Percentiles rank a stretch among this genome's conserved stretches.
These are phyloP conservation scores for Lodderomyces parapsilosis DNA, from an alignment of 1,139 yeast species.

Conservation along the genomic window DNA sequence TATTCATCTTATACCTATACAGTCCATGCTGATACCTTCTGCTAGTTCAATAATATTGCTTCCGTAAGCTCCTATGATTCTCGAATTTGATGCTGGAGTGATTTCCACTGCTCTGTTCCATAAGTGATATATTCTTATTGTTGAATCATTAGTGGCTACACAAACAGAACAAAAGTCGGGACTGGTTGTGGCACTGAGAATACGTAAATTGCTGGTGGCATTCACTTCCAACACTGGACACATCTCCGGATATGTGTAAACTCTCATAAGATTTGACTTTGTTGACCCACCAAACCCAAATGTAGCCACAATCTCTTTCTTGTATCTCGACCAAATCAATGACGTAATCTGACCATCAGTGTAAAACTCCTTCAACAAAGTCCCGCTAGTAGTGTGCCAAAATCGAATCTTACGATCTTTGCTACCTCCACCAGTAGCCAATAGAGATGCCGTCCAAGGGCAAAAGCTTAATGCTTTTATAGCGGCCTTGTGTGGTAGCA, in stretches of 20 bases:
- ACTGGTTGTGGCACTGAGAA: slow-evolving; percentile 63
- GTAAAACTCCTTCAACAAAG: slow-evolving; percentile 51
- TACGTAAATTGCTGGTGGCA: slow-evolving; percentile 54
- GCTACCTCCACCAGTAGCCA: slow-evolving; percentile 48
- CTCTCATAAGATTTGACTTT: slow-evolving; percentile 47
- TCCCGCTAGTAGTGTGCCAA: slow-evolving; percentile 83
- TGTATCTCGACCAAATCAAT: slow-evolving; percentile 67
- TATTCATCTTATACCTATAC: slow-evolving; percentile 14
- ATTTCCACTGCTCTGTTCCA: slow-evolving; percentile 45
- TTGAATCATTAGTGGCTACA: slow-evolving; percentile 74
- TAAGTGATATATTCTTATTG: slow-evolving; percentile 67
- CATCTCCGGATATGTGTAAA: slow-evolving; percentile 69
- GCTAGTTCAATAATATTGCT: slow-evolving; percentile 57
- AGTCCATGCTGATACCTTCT: slow-evolving; percentile 46
- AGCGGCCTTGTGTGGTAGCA: slow-evolving; percentile 45
- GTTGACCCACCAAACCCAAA: slow-evolving; percentile 70
- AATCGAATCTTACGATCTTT: slow-evolving; percentile 55
- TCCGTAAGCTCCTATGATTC: slow-evolving; percentile 44
- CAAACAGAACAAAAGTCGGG: slow-evolving; percentile 63
- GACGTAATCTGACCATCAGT: slow-evolving; percentile 80
- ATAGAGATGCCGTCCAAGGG: slow-evolving; percentile 41
- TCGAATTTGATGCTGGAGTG: slow-evolving; percentile 29
- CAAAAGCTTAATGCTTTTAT: slow-evolving; percentile 46
- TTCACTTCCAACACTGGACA: slow-evolving; percentile 47
- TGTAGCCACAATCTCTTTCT: slow-evolving; percentile 69